Conservation (phyloP, 2,329 filamentous ascomycete genomes). For the Colletotrichum lupini region DNA sequence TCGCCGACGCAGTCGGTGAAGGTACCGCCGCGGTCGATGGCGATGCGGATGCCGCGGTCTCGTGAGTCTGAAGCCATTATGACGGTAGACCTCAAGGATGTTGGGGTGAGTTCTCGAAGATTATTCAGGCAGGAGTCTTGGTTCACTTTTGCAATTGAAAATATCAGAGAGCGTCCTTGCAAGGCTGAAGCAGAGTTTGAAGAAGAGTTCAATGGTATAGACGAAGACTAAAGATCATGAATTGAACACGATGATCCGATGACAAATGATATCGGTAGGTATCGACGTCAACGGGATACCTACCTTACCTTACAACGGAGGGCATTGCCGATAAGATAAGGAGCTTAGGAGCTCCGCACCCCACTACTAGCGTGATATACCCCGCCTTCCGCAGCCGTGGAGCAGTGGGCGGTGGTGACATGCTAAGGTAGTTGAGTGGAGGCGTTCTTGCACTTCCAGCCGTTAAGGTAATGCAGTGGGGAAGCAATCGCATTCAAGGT, state of each 20-base stretch:
- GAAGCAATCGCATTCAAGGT: too few species aligned
- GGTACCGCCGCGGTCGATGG: slow-evolving; percentile 85
- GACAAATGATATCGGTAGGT: slow-evolving; percentile 12
- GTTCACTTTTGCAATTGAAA: not conserved
- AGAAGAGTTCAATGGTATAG: not conserved
- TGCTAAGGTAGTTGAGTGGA: not conserved
- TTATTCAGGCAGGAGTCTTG: not conserved
- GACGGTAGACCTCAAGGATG: not conserved
- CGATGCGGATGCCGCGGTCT: slow-evolving; percentile 75
- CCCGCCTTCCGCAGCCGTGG: slow-evolving; percentile 11
- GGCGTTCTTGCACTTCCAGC: not conserved
- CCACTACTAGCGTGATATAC: slow-evolving; percentile 30
- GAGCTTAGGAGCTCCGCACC: slow-evolving; percentile 29
- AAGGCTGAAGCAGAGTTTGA: not conserved
- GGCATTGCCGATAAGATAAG: slow-evolving; percentile 26
- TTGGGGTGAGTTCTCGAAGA: too few species aligned
- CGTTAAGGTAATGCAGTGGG: too few species aligned
- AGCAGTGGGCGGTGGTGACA: not conserved
- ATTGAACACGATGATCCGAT: not conserved
- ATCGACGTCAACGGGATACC: not conserved
- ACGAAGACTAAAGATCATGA: not conserved
- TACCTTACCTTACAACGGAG: not conserved
- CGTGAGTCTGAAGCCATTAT: slow-evolving; percentile 50
- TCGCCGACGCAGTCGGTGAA: slow-evolving; percentile 95
- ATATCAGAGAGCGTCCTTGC: not conserved